These are phyloP conservation scores for Phialophora verrucosa DNA, from an alignment of 2,329 filamentous ascomycete species.

Conservation along the genomic window DNA sequence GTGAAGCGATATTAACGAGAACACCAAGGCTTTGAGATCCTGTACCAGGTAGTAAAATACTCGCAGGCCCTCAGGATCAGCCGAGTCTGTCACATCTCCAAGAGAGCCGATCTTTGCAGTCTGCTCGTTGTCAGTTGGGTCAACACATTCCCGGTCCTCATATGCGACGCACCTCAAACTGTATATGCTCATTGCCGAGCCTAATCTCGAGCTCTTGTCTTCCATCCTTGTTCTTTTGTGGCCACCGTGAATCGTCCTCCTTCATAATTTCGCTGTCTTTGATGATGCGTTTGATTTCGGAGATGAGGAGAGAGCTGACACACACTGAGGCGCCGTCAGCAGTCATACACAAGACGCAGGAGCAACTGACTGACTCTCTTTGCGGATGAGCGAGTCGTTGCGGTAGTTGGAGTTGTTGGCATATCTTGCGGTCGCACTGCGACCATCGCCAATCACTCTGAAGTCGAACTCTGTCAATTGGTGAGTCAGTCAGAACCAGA, in stretches of 20 bases:
- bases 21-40: constrained; percentile 93
- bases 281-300: constrained; percentile 96
- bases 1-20: constrained; percentile 93
- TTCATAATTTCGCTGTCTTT: constrained; percentile 97
- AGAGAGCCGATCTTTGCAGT: constrained; percentile 98
- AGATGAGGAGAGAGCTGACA: constrained; percentile 85
- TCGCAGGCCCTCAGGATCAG: constrained; percentile 90
- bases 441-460: constrained; percentile 86
- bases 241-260: constrained; percentile 98
- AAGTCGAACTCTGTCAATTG: constrained; percentile 84
- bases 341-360: neutral
- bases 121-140: constrained; percentile 54
- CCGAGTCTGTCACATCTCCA: constrained; percentile 94
- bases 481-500: constrained; percentile 28
- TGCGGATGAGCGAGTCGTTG: constrained; percentile 96
- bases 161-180: constrained; percentile 77
- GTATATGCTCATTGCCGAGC: constrained; percentile 92
- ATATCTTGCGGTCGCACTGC: constrained; percentile 92
- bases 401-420: constrained; percentile 99
- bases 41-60: constrained; percentile 99
- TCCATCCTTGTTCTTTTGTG: constrained; percentile 98
- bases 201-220: constrained; percentile 95
- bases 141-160: neutral
- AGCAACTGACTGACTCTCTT: constrained; percentile 79
- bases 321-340: constrained; percentile 71